Base-by-base conservation (phyloP, 257 asterid species). In the Solanum medicagineum region DNA sequence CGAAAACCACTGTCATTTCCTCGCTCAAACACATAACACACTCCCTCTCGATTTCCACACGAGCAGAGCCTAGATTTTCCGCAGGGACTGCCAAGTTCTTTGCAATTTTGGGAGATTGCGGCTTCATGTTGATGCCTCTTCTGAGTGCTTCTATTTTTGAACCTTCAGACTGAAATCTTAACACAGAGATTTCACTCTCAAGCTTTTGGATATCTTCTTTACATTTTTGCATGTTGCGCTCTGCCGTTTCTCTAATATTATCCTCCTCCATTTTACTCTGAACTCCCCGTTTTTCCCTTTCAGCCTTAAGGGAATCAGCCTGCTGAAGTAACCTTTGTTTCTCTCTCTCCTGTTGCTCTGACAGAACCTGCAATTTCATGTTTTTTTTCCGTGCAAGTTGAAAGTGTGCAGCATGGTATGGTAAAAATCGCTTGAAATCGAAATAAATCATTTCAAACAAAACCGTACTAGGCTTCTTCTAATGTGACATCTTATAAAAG, bases 21-120 rank as follows among this genome's bases (percentile, higher is more conserved):
- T 91, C 93, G 1, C 90, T 84, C 93, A 93, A 84, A 55, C 95
- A 93, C 94, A 93, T 90, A 51, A 92, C 90, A 19, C 97, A 93
- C 32, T 93, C 97, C 90, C 94, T 85, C 40, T 93, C 95, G 1
- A 85, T 90, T 17, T 86, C 81, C 11, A 89, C 87, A 49, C 75
- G 86, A 73, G 81, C 90, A 7, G 70, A 86, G 42, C 88, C 92
- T 73, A 85, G 87, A 81, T 86, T 89, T 84, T 91, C 91, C 81
- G 89, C 87, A 81, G 89, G 90, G 45, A 86, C 93, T 2, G 93
- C 90, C 86, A 89, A 68, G 77, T 91, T 89, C 87, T 92, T 90
- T 11, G 81, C 26, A 45, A 20, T 69, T 84, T 86, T 86, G 40
- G 93, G 91, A 83, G 74, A 81, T 62, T 84, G 90, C 11, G 57